Percentiles rank a stretch among this genome's conserved stretches.
These are phyloP conservation scores for Kurtzmaniella quercitrusa DNA, from an alignment of 1,139 yeast species.

Conservation along the genomic window DNA sequence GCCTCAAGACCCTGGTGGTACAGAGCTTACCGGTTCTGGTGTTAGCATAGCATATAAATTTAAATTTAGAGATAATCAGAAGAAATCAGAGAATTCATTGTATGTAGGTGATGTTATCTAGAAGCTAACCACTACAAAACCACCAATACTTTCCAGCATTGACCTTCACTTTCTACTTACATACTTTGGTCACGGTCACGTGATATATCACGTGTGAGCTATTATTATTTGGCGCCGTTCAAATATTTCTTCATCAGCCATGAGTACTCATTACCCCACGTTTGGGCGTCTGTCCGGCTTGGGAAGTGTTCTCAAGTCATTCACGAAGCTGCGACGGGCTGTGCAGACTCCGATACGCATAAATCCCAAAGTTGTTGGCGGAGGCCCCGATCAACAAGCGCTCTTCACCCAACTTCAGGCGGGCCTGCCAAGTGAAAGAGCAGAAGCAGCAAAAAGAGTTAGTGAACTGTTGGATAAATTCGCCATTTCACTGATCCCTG, in stretches of 20 bases:
- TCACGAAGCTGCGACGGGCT: constrained; percentile 44
- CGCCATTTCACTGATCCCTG: constrained; percentile 60
- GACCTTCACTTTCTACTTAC: no score
- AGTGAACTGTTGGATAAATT: constrained; percentile 48
- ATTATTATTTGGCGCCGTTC: neutral
- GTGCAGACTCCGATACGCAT: constrained; percentile 36
- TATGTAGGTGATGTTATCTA: no score
- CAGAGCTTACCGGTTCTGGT: constrained; percentile 35
- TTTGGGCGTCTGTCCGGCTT: constrained; percentile 34
- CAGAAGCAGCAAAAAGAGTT: constrained; percentile 50
- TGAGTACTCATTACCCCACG: constrained; percentile 36
- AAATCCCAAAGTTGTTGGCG: constrained; percentile 63
- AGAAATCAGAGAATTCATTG: neutral
- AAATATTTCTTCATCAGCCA: constrained; percentile 7
- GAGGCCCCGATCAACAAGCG: constrained; percentile 48
- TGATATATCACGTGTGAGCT: no score
- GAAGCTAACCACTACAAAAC: no score
- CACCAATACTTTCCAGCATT: no score
- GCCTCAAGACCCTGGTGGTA: constrained; percentile 29
- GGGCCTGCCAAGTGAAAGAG: constrained; percentile 40
- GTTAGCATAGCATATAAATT: constrained; percentile 15
- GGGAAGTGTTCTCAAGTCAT: constrained; percentile 50
- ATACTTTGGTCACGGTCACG: no score
- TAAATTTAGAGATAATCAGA: neutral
- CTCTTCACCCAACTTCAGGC: constrained; percentile 36